Conservation (phyloP, 805 yeast genomes). For the Sugiyamaella boreocaroliniensis region DNA sequence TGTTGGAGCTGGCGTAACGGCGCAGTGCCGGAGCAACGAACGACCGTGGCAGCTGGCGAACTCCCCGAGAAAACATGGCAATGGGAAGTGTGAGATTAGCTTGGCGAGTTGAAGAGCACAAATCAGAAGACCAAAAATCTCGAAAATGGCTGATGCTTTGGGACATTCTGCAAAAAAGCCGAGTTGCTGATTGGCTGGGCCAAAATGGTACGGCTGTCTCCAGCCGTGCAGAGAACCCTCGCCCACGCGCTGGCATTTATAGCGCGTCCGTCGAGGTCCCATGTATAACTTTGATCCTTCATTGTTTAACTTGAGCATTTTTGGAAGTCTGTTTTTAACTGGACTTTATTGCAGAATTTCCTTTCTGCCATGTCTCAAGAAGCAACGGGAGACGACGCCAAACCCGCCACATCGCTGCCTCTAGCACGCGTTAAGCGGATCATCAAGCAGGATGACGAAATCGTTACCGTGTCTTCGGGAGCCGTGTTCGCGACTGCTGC, state of each 20-base stretch:
- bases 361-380: neutral
- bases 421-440: constrained; percentile 63
- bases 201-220: neutral
- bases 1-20: constrained; percentile 7
- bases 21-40: neutral
- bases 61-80: neutral
- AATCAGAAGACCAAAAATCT: neutral
- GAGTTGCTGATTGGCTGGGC: neutral
- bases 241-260: too few relatives aligned
- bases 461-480: constrained; percentile 55
- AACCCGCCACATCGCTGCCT: constrained; percentile 37
- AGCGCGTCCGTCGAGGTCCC: too few relatives aligned
- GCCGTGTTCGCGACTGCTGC: constrained; percentile 71
- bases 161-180: neutral
- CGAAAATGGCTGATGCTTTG: neutral
- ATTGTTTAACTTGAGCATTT: too few relatives aligned
- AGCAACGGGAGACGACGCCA: neutral
- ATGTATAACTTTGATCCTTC: too few relatives aligned
- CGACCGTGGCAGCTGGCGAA: neutral
- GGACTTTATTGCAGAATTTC: too few relatives aligned
- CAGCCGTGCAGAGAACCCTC: too few relatives aligned
- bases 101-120: neutral
- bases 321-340: too few relatives aligned
- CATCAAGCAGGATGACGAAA: constrained; percentile 70
- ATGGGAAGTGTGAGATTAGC: neutral